Evolutionary conservation across 75 land plant species (phyloP).

Genomic region (Cryptomeria japonica): DNA sequence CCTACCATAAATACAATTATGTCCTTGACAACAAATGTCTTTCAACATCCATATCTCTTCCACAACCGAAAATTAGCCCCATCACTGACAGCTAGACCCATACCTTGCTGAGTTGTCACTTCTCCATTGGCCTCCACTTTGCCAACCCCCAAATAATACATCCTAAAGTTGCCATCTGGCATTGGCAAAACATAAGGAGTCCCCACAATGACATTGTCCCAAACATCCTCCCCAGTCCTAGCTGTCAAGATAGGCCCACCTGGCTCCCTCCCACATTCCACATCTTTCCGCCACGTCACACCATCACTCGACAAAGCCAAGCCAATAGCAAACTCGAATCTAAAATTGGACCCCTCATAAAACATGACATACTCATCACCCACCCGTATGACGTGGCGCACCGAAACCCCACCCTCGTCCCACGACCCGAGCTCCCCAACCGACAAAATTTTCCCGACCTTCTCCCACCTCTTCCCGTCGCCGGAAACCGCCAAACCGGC

Average conservation of each 20-base stretch:
- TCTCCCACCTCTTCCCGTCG: slow-evolving; percentile 38
- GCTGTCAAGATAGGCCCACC: slow-evolving; percentile 42
- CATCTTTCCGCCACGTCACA: slow-evolving; percentile 29
- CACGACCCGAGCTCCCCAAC: slow-evolving; percentile 34
- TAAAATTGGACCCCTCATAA: slow-evolving; percentile 44
- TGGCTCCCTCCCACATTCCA: slow-evolving; percentile 27
- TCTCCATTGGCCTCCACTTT: slow-evolving; percentile 15
- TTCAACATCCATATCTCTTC: slow-evolving; percentile 24
- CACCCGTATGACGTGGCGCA: slow-evolving; percentile 35
- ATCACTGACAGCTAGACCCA: slow-evolving; percentile 41
- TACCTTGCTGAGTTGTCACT: slow-evolving; percentile 22
- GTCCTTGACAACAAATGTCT: too few species aligned
- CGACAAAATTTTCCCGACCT: slow-evolving; percentile 28
- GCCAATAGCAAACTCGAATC: slow-evolving; percentile 39
- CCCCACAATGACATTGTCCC: slow-evolving; percentile 48
- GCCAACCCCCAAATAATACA: slow-evolving; percentile 50
- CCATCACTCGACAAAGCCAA: slow-evolving; percentile 39
- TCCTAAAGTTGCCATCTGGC: slow-evolving; percentile 42
- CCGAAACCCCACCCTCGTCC: slow-evolving; percentile 52
- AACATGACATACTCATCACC: slow-evolving; percentile 30
- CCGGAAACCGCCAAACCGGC: slow-evolving; percentile 38
- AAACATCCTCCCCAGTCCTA: slow-evolving; percentile 35
- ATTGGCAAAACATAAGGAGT: slow-evolving; percentile 44
- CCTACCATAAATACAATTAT: too few species aligned
- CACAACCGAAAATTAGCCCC: slow-evolving; percentile 32